Conservation (phyloP, 108 stramenopile genomes). For the Fragilariopsis cylindrus region DNA sequence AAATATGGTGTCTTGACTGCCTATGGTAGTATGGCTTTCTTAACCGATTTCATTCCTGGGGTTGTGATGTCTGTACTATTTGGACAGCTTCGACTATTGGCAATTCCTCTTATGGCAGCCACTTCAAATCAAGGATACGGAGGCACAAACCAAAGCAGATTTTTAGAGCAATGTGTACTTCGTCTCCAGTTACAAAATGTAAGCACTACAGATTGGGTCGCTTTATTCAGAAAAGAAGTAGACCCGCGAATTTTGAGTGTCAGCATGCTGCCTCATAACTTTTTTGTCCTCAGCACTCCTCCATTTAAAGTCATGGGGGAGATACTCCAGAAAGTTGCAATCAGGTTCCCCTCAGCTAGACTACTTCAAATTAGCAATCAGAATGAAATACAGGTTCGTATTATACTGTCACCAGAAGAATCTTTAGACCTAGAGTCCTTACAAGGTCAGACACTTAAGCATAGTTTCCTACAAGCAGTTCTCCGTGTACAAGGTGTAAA, state of each 20-base stretch:
- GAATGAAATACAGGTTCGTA: background rate
- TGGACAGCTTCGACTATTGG: constrained; percentile 1
- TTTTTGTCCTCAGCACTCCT: background rate
- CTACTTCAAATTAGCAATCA: constrained; percentile 8
- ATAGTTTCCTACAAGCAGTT: background rate
- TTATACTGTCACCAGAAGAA: no score
- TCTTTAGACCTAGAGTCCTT: no score
- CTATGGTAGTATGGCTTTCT: constrained; percentile 7
- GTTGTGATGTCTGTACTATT: constrained; percentile 1
- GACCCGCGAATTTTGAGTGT: background rate
- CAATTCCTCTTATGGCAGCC: background rate
- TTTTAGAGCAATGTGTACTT: no score
- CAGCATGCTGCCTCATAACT: background rate
- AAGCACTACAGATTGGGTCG: background rate
- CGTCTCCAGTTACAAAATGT: background rate
- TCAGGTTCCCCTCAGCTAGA: background rate
- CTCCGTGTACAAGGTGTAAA: no score
- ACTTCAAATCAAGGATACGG: no score
- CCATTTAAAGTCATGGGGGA: constrained; percentile 9
- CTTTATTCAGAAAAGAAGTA: background rate
- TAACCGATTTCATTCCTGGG: background rate
- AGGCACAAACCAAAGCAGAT: no score
- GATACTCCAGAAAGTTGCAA: background rate
- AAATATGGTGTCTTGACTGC: constrained; percentile 1
- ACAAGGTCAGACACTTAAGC: background rate